Conservation (phyloP, 208 protist genomes). For the Phytomonas francai region DNA sequence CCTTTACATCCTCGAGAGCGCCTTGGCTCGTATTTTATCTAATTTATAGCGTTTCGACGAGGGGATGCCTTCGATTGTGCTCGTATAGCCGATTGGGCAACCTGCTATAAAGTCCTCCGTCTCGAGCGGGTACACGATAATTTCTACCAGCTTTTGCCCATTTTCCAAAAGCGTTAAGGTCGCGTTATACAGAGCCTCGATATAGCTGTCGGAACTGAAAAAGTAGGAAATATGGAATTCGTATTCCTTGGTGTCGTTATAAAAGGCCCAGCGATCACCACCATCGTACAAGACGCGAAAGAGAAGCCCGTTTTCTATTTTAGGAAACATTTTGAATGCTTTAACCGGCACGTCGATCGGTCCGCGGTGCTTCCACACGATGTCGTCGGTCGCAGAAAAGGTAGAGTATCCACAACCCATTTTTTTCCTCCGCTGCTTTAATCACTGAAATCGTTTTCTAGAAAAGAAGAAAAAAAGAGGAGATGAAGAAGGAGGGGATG, state of each 20-base stretch:
- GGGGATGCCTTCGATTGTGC: slow-evolving; percentile 54
- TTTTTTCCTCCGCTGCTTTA: slow-evolving; percentile 6
- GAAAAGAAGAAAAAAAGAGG: slow-evolving; percentile 9
- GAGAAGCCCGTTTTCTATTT: slow-evolving; percentile 55
- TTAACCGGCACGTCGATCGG: slow-evolving; percentile 40
- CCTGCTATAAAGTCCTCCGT: slow-evolving; percentile 64
- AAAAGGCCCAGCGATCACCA: slow-evolving; percentile 61
- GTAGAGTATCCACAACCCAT: slow-evolving; percentile 69
- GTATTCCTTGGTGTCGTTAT: slow-evolving; percentile 71
- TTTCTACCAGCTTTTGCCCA: slow-evolving; percentile 45
- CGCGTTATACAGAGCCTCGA: slow-evolving; percentile 44
- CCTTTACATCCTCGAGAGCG: slow-evolving; percentile 15
- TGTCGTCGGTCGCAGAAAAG: slow-evolving; percentile 54
- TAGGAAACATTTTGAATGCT: slow-evolving; percentile 60
- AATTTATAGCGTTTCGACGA: slow-evolving; percentile 47
- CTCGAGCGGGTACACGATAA: slow-evolving; percentile 68
- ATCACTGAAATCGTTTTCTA: not conserved
- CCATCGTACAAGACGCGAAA: slow-evolving; percentile 58
- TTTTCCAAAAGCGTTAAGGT: slow-evolving; percentile 52
- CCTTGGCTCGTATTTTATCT: slow-evolving; percentile 44
- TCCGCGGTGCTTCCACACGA: slow-evolving; percentile 60
- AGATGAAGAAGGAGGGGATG: not conserved
- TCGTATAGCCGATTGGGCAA: slow-evolving; percentile 62
- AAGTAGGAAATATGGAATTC: slow-evolving; percentile 66
- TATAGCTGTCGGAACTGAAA: slow-evolving; percentile 45